Evolutionary conservation across 305 asterid species (phyloP), one percentile per base, ranked within the genome.

Genomic region (Monarda citriodora): DNA sequence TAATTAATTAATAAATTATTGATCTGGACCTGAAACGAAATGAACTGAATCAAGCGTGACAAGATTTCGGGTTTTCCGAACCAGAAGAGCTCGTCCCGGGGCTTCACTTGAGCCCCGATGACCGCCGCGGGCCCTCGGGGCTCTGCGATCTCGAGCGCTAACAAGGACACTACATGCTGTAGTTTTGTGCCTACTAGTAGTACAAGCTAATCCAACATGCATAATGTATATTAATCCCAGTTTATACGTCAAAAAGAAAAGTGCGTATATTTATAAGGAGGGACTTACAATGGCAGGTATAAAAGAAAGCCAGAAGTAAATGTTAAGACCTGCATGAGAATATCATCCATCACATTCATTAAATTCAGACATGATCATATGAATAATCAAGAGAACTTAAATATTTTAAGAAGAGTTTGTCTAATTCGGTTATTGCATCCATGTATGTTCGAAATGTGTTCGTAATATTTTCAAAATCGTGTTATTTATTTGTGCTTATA

Each of bases 161-260:
- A 64, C 58, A 82, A 66, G 65, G 97, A 85, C 71, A 89, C 96
- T 14, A 92, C 90, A 46, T 89, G 96, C 75, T 92, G 98, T 54
- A 89, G 94, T 68, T 92, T 92, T 36, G 91, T 92, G 56, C 97
- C 98, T 56, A 92, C 95, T 77, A 89, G 40, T 96, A 92, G 80
- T 58, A 85, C 89, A 63, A 92, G 87, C 98, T 92, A 29, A 29
- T 74, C 40, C 45, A 58, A 60, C 16, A 49, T 25, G 46, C 12
- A n/a, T n/a, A n/a, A n/a, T n/a, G n/a, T n/a, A n/a, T n/a, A n/a
- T n/a, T n/a, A n/a, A n/a, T n/a, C n/a, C n/a, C n/a, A n/a, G n/a
- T n/a, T n/a, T n/a, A n/a, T n/a, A n/a, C n/a, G n/a, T n/a, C n/a
- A n/a, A n/a, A n/a, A n/a, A n/a, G n/a, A n/a, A n/a, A n/a, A n/a